phyloP scores from a whole-genome alignment of 345 rosid species.

The Reutealis trisperma region DNA sequence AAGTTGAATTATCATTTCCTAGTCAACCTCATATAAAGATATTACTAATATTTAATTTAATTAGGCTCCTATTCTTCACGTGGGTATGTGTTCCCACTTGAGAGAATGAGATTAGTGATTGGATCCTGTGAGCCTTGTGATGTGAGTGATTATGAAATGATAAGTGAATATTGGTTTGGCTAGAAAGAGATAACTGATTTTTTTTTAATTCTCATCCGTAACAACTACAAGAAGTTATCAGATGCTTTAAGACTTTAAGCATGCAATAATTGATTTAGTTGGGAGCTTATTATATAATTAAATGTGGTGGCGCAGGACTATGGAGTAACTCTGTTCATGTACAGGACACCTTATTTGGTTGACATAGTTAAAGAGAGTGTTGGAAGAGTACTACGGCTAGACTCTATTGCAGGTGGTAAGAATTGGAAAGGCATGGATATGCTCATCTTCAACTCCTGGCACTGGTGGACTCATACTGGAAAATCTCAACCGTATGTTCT shows the following conservation, averaged over 20 bases:
- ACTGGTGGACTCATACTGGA: conserved; percentile 95
- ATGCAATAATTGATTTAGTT: not conserved
- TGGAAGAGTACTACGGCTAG: conserved; percentile 69
- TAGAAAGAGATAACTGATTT: no score
- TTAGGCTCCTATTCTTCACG: no score
- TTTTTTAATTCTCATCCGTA: no score
- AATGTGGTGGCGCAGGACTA: conserved; percentile 50
- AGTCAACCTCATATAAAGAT: no score
- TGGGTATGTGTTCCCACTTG: no score
- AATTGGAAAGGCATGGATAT: conserved; percentile 68
- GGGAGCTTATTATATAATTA: not conserved
- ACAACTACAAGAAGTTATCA: no score
- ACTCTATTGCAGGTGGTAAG: conserved; percentile 49
- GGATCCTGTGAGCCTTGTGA: no score
- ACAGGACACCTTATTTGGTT: conserved; percentile 64
- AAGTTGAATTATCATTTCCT: no score
- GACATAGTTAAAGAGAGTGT: conserved; percentile 54
- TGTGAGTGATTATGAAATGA: no score
- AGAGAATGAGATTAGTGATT: no score
- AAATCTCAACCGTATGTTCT: conserved; percentile 54
- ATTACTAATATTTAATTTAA: no score
- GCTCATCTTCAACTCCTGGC: conserved; percentile 87
- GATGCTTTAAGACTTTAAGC: not conserved
- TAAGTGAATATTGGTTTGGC: no score
- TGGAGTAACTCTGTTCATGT: conserved; percentile 59